Conservation (phyloP, 352 stramenopile species). For the Phytophthora cryptogea region DNA sequence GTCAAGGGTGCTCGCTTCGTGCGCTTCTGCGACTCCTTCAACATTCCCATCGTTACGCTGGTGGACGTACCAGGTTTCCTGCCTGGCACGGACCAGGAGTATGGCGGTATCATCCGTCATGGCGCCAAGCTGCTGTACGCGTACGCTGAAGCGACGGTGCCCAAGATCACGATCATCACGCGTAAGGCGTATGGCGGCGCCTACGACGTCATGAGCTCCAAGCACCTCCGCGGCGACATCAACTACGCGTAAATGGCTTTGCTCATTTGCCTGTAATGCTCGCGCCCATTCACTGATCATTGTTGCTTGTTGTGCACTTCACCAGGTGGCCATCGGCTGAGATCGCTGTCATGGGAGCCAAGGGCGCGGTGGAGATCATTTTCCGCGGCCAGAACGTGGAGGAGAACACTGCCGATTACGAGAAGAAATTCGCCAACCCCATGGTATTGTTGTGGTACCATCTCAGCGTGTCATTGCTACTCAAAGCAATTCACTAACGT, state of each 20-base stretch:
- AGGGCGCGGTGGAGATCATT: slow-evolving; percentile 98
- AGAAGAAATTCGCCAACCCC: slow-evolving; percentile 95
- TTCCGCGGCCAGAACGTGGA: slow-evolving; percentile 96
- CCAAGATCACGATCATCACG: slow-evolving; percentile 99
- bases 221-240: slow-evolving; percentile 96
- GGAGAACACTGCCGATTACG: slow-evolving; percentile 96
- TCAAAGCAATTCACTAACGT: slow-evolving; percentile 18
- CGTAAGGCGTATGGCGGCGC: slow-evolving; percentile 98
- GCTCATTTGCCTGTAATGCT: background rate
- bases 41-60: slow-evolving; percentile 98
- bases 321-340: slow-evolving; percentile 73
- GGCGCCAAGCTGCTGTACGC: slow-evolving; percentile 98
- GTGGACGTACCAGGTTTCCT: slow-evolving; percentile 99
- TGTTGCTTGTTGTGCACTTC: slow-evolving; percentile 4
- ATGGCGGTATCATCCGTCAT: slow-evolving; percentile 95
- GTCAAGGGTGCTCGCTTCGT: slow-evolving; percentile 98
- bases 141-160: slow-evolving; percentile 97
- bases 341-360: slow-evolving; percentile 93
- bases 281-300: slow-evolving; percentile 18
- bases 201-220: slow-evolving; percentile 99
- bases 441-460: slow-evolving; percentile 58
- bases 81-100: slow-evolving; percentile 94
- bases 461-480: slow-evolving; percentile 9
- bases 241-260: slow-evolving; percentile 93
- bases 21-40: slow-evolving; percentile 98